Conservation (phyloP, 306 rosid species). For the Chamaecrista fasciculata region DNA sequence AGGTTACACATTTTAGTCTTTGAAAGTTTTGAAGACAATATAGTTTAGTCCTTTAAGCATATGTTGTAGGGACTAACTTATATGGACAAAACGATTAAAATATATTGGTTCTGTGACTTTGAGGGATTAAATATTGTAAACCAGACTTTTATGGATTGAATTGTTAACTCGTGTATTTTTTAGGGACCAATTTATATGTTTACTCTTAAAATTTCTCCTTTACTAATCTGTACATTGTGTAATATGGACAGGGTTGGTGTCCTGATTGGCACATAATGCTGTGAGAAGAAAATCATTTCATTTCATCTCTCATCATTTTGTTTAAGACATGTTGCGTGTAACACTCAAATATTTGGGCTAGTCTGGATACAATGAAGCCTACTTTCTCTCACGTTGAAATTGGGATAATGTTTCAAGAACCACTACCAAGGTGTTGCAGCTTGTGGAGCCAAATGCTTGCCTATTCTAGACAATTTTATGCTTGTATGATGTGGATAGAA, state of each 20-base stretch:
- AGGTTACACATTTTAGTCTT: too few relatives aligned
- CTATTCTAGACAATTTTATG: neutral
- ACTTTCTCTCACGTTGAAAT: conserved; percentile 14
- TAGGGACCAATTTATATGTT: too few relatives aligned
- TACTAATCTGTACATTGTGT: neutral
- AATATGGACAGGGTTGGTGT: conserved; percentile 1
- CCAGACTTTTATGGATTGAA: too few relatives aligned
- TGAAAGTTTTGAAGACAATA: too few relatives aligned
- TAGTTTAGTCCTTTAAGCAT: too few relatives aligned
- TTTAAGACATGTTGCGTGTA: conserved; percentile 6
- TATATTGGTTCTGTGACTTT: too few relatives aligned
- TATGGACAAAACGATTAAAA: too few relatives aligned
- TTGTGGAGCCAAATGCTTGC: neutral
- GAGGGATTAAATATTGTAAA: too few relatives aligned
- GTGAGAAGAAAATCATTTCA: conserved; percentile 32
- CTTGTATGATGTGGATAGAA: neutral
- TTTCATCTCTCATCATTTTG: conserved; percentile 2
- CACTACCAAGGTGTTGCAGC: neutral
- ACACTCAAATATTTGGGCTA: neutral
- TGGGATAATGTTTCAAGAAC: conserved; percentile 5
- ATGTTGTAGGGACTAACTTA: too few relatives aligned
- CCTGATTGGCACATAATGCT: conserved; percentile 19
- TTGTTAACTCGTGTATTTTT: too few relatives aligned
- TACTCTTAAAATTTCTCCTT: neutral
- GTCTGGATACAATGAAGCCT: neutral